These are phyloP conservation scores for Firmiana major DNA, from an alignment of 345 rosid genomes.

Conservation along the genomic window DNA sequence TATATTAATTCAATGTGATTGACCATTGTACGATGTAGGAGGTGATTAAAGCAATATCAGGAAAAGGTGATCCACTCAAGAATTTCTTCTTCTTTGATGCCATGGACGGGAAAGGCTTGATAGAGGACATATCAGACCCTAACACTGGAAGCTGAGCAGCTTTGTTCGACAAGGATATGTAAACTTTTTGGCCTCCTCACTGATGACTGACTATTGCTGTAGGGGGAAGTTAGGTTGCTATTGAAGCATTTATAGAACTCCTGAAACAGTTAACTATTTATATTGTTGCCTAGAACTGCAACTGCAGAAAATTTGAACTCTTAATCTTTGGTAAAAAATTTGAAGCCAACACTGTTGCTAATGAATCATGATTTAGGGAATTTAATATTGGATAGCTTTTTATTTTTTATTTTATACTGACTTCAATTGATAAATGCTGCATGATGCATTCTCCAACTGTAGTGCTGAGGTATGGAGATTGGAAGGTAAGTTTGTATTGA, in stretches of 20 bases:
- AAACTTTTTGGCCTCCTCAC: background rate
- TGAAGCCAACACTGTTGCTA: background rate
- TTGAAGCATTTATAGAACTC: conserved; percentile 8
- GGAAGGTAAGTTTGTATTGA: too few species aligned
- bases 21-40: conserved; percentile 44
- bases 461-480: background rate
- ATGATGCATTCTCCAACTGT: background rate
- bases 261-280: background rate
- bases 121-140: conserved; percentile 65
- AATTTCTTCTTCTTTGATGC: conserved; percentile 90
- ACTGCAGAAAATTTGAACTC: background rate
- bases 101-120: conserved; percentile 80
- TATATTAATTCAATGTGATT: background rate
- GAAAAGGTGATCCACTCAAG: conserved; percentile 87
- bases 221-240: background rate
- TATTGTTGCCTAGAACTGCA: background rate
- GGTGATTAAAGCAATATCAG: conserved; percentile 85
- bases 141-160: conserved; percentile 18
- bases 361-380: background rate
- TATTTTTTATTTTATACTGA: background rate
- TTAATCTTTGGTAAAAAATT: too few species aligned
- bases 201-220: background rate
- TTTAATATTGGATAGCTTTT: background rate
- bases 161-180: background rate
- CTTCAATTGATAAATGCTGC: background rate